Evolutionary conservation across 768 basidiomycete genomes (phyloP).

Genomic region (Podaxis pistillaris): DNA sequence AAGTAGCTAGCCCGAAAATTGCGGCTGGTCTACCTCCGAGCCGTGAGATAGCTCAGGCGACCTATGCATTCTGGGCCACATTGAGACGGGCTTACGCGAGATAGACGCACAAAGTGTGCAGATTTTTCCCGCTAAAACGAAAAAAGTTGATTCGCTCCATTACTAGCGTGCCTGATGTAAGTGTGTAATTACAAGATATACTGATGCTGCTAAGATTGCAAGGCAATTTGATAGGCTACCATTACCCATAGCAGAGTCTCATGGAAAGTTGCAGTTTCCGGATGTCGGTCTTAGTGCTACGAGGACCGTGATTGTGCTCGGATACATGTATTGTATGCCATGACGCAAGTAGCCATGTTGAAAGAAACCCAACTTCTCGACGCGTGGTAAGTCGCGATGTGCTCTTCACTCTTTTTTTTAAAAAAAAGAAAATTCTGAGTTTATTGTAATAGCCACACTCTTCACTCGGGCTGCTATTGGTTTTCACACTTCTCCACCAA

Average conservation of each 20-base stretch:
- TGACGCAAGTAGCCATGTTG: background rate
- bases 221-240: too few relatives aligned
- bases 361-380: slow-evolving; percentile 2
- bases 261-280: background rate
- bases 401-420: background rate
- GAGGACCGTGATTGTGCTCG: slow-evolving; percentile 4
- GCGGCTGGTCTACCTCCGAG: slow-evolving; percentile 3
- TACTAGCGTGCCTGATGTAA: too few relatives aligned
- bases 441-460: background rate
- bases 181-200: too few relatives aligned
- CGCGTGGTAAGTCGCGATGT: background rate
- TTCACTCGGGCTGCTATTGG: background rate
- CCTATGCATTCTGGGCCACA: background rate
- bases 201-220: background rate
- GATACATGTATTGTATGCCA: slow-evolving; percentile 8
- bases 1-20: background rate
- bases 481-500: background rate
- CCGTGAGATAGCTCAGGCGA: background rate
- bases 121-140: background rate
- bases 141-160: too few relatives aligned
- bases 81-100: background rate
- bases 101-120: background rate
- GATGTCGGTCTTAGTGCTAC: slow-evolving; percentile 7
- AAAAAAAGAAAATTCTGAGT: too few relatives aligned
- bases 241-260: too few relatives aligned